Base-by-base conservation (phyloP, 2,329 filamentous ascomycete genomes). In the Bertia moriformis region DNA sequence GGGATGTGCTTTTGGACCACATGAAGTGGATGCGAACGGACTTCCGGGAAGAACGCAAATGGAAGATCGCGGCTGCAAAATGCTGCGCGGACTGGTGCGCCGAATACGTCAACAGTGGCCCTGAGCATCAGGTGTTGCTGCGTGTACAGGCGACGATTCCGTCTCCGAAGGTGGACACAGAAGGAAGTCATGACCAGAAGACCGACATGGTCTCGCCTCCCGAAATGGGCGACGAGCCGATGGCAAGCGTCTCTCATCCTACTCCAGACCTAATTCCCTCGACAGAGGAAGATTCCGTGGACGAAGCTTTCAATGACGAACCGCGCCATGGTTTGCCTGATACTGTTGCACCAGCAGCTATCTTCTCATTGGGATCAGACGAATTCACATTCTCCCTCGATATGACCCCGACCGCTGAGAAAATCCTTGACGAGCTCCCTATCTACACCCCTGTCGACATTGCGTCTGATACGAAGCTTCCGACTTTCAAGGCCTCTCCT, bases 11-110 rank as follows among this genome's bases (percentile, higher is more conserved):
- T 40, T 63, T 98, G 20, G 73, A 87, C 48, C 88, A 98, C 62
- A 85, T 89, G 73, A 93, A 88, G 56, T 96, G 89, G 89, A 93
- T 98, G 85, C 76, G 88, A 38, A 95, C 87, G 2, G 91, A 98
- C 58, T 96, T 95, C 51, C 73, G 83, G 39, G 85, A 95, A 58
- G 91, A 96, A 56, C 69, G 86, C 30, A 94, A 93, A 55, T 94
- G 88, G 87, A 96, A 95, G 60, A 78, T 76, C 52, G 73, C 82
- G 2, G 72, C 81, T 24, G 88, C 88, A 4, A 80, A 79, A 42
- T 86, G 79, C 41, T 66, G 94, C 43, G 91, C 87, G 1, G 67
- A 78, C 49, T 83, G 81, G 49, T 96, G 89, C 56, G 84, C 81
- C 0, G 79, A 89, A 48, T 98, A 85, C 73, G 71, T 86, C 27